Base-by-base conservation (phyloP, 2,329 filamentous ascomycete species). In the Curvularia eragrostidis region DNA sequence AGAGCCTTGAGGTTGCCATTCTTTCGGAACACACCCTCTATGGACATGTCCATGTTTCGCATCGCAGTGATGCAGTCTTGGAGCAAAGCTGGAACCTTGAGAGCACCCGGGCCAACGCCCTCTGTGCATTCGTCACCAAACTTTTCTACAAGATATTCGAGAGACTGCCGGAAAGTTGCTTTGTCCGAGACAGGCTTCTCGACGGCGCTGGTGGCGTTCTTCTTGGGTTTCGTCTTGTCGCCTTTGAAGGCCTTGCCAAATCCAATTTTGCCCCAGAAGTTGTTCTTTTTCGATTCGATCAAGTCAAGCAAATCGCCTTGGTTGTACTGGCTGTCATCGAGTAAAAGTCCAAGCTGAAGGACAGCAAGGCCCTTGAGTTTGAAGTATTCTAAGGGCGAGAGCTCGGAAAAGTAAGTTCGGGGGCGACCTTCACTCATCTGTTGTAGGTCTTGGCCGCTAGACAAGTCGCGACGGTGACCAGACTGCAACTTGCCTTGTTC, bases 31-130 rank as follows among this genome's bases (percentile, higher is more conserved):
- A 99, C 93, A 69, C 95, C 95, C 77, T 99, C 95, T 1, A 99
- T 92, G 1, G 94, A 98, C 81, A 99, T 93, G 76, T 99, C 95
- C 92, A 99, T 98, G 78, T 94, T 95, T 68, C 93, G 89, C 91
- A 99, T 97, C 12, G 93, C 93, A 3, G 91, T 90, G 36, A 99
- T 89, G 48, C 94, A 89, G 74, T 97, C 94, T 71, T 98, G 94
- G n/a, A 99, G 85, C 51, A 99, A 83, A n/a, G 92, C 91, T 2
- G 95, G 95, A 41, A 99, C 91, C 52, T 92, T 90, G 55, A 99
- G 83, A 13, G 92, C 90, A 18, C 93, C 94, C 10, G 95, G 93
- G 0, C 95, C 95, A 60, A 99, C 91, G 34, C 95, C 95, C 74
- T 98, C 93, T 1, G 93, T 98, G n/a, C 93, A 98, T 73, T 99